Evolutionary conservation across 768 basidiomycete genomes (phyloP).

Genomic region (Mycena latifolia): DNA sequence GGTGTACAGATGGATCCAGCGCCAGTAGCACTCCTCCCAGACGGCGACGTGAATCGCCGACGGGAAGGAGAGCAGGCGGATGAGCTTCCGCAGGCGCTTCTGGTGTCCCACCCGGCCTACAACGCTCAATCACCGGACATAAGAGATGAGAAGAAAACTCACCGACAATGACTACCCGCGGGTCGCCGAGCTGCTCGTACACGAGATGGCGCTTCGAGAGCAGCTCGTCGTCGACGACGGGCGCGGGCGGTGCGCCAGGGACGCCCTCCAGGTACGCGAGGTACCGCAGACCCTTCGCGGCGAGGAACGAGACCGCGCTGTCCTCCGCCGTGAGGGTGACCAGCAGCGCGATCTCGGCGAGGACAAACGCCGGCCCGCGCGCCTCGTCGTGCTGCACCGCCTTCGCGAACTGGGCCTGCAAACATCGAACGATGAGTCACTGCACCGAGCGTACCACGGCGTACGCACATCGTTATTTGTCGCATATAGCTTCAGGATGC

Average conservation of each 20-base stretch:
- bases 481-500: conserved; percentile 69
- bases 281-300: conserved; percentile 76
- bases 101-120: conserved; percentile 84
- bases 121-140: conserved; percentile 21
- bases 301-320: conserved; percentile 72
- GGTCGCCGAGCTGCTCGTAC: conserved; percentile 86
- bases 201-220: conserved; percentile 77
- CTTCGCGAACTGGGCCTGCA: conserved; percentile 58
- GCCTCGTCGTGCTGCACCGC: conserved; percentile 62
- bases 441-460: background rate
- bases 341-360: conserved; percentile 81
- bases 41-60: conserved; percentile 79
- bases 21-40: conserved; percentile 86
- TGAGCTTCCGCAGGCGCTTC: conserved; percentile 80
- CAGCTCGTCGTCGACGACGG: conserved; percentile 68
- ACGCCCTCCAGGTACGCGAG: conserved; percentile 77
- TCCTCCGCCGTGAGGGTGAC: conserved; percentile 80
- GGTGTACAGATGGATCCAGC: conserved; percentile 78
- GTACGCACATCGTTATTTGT: conserved; percentile 60
- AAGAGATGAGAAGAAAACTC: conserved; percentile 40
- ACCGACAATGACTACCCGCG: conserved; percentile 78
- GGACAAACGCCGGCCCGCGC: conserved; percentile 72
- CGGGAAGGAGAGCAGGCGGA: conserved; percentile 73
- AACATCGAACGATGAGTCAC: background rate
- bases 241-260: conserved; percentile 65